Conservation (phyloP, 768 basidiomycete species). For the Podaxis sp. region DNA sequence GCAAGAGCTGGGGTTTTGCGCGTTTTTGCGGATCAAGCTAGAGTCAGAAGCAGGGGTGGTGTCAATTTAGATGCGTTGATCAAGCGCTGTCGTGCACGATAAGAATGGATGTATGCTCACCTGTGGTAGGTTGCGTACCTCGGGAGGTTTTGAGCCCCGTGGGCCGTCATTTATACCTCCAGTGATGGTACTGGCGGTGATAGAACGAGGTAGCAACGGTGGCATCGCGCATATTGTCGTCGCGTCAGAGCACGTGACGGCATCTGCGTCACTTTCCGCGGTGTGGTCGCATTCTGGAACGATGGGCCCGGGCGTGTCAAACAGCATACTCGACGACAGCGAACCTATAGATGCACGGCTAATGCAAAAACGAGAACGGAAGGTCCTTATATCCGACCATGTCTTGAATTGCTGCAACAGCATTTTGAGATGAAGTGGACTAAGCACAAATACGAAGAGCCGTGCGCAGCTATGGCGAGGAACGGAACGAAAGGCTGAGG, state of each 20-base stretch:
- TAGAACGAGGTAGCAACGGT: neutral
- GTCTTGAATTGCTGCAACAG: constrained; percentile 3
- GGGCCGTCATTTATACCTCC: neutral
- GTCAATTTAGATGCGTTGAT: neutral
- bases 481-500: constrained; percentile 1
- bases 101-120: constrained; percentile 1
- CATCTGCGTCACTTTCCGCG: neutral
- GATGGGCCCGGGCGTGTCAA: neutral
- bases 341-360: neutral
- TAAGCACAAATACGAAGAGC: neutral
- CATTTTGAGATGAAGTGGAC: neutral
- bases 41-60: constrained; percentile 3
- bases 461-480: neutral
- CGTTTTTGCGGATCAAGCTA: constrained; percentile 9
- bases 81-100: neutral
- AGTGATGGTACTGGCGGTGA: neutral
- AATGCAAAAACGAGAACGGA: neutral
- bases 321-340: neutral
- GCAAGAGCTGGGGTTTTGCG: constrained; percentile 1
- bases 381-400: neutral
- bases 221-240: neutral
- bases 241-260: constrained; percentile 8
- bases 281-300: constrained; percentile 7
- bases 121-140: neutral
- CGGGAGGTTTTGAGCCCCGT: neutral